These are phyloP conservation scores for Diospyros kaki DNA, from an alignment of 148 eudicot genomes.

Conservation along the genomic window DNA sequence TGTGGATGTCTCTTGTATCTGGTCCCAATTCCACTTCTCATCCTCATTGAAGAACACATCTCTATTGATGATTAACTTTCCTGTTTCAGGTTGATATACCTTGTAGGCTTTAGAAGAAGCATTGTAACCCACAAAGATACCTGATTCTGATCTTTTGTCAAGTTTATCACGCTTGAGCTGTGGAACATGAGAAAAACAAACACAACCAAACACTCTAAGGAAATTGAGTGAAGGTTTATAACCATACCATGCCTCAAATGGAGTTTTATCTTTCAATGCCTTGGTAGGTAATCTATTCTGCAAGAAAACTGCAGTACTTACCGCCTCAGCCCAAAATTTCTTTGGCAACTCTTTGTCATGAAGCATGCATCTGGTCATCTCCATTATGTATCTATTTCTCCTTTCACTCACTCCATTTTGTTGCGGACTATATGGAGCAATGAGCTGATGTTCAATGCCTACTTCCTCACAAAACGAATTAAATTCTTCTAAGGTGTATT, in stretches of 20 bases:
- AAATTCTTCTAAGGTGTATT: not conserved
- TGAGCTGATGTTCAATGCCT: not conserved
- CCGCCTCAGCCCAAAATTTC: slow-evolving; percentile 23
- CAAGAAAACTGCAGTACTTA: slow-evolving; percentile 5
- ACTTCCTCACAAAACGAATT: not conserved
- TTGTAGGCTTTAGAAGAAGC: slow-evolving; percentile 17
- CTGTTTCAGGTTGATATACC: not conserved
- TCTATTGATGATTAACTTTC: not conserved
- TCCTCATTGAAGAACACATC: slow-evolving; percentile 18
- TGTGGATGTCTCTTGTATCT: not conserved
- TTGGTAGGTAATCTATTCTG: not conserved
- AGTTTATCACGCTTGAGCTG: slow-evolving; percentile 8
- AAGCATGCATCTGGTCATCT: not conserved
- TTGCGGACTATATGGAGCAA: not conserved
- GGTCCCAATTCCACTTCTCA: slow-evolving; percentile 16
- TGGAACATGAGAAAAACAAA: not conserved
- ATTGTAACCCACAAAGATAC: slow-evolving; percentile 10
- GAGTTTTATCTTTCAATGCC: not conserved
- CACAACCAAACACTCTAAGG: not conserved
- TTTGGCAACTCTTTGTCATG: slow-evolving; percentile 9
- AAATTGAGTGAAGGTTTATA: not conserved
- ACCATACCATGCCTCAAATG: not conserved
- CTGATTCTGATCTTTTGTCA: slow-evolving; percentile 10
- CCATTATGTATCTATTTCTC: slow-evolving; percentile 10
- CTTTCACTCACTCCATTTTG: slow-evolving; percentile 23